phyloP scores from a whole-genome alignment of 1,284 basidiomycete species.

The Malassezia cuniculi region DNA sequence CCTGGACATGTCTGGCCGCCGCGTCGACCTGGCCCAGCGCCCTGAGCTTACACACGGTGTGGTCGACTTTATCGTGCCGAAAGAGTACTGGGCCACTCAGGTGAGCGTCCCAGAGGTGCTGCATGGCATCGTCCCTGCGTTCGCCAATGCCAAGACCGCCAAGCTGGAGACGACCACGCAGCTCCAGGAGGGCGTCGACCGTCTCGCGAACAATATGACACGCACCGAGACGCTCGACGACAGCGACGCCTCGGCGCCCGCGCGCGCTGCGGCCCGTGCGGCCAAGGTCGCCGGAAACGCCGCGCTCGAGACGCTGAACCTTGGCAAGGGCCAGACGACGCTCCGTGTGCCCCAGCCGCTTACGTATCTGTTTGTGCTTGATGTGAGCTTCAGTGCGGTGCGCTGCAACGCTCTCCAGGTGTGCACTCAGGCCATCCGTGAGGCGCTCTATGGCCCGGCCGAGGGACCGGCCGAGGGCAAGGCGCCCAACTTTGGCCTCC shows the following conservation, averaged over 20 bases:
- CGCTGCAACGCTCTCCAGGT: conserved; percentile 62
- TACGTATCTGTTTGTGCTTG: conserved; percentile 74
- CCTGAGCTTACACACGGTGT: conserved; percentile 83
- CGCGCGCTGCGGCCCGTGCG: conserved; percentile 31
- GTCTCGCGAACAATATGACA: conserved; percentile 1
- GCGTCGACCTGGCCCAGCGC: conserved; percentile 68
- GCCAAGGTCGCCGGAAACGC: conserved; percentile 39
- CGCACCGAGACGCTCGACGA: background rate
- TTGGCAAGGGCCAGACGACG: conserved; percentile 37
- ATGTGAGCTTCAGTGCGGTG: conserved; percentile 64
- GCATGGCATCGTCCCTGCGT: conserved; percentile 12
- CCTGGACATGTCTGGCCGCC: conserved; percentile 64
- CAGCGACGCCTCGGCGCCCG: conserved; percentile 16
- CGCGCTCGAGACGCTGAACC: conserved; percentile 27
- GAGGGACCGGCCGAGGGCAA: conserved; percentile 23
- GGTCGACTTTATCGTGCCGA: conserved; percentile 73
- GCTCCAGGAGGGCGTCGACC: conserved; percentile 16
- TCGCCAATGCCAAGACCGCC: conserved; percentile 33
- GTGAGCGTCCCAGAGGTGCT: conserved; percentile 45
- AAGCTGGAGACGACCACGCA: conserved; percentile 31
- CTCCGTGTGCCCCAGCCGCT: conserved; percentile 50
- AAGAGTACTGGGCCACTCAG: conserved; percentile 68
- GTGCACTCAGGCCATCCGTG: conserved; percentile 57
- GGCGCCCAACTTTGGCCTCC: conserved; percentile 37
- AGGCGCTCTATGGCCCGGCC: conserved; percentile 53